Evolutionary conservation across 441 rosid genomes (phyloP), one percentile per base, ranked within the genome.

Genomic region (Sinapis alba): DNA sequence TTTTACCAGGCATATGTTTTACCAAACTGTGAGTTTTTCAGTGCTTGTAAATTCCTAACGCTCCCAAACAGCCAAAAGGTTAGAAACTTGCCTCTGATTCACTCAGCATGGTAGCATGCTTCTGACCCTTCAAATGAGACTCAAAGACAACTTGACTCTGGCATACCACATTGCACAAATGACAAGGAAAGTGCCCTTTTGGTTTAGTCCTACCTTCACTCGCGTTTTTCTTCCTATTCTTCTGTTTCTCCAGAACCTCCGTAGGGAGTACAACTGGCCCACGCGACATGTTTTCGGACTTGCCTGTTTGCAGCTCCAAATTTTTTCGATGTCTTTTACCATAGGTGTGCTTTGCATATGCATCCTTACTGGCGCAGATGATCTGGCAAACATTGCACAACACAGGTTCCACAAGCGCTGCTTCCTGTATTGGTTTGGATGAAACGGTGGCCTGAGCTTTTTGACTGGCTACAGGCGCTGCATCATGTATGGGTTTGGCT

Each of bases 321-420:
- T 72, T 71, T 16, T 7, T 76, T 54, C 53, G 54, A 65, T 78
- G 81, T 28, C 7, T 78, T 78, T 53, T 61, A 8, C 81, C 77
- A 43, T 24, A 59, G 2, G 27, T 66, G 63, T 71, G 80, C 0
- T 5, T 65, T 66, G 1, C 2, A 60, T 66, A 71, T 5, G 30
- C 2, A 36, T 47, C 72, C 26, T 36, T 59, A 57, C n/a, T 71
- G 16, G 15, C 10, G 68, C 19, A 71, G 27, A n/a, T 58, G 28
- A 76, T 69, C 65, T 65, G 32, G 36, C 80, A 65, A 26, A 77
- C 47, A 9, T 12, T 41, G 66, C 71, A 76, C 69, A 34, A 41
- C 13, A 68, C 19, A 61, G 74, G 59, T 45, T 65, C 56, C 13
- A 45, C 32, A 58, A 45, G 43, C 32, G 21, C 54, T 19, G 62